Evolutionary conservation across 2,329 filamentous ascomycete genomes (phyloP).

Genomic region (Monilinia polystroma): DNA sequence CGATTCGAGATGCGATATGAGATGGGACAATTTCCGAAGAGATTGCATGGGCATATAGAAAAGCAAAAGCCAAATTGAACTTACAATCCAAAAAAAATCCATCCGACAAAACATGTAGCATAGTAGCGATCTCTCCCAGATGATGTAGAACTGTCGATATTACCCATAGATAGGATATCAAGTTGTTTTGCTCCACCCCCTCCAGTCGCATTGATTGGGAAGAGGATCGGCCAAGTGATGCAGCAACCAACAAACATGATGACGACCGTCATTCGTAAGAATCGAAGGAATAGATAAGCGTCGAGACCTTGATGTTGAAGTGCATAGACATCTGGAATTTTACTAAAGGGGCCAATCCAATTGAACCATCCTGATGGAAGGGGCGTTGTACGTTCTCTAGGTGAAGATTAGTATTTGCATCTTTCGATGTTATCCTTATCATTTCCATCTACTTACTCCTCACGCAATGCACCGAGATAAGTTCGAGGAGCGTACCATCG

Average conservation of each 20-base stretch:
- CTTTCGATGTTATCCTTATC: neutral
- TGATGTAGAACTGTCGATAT: slow-evolving; percentile 59
- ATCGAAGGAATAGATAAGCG: slow-evolving; percentile 86
- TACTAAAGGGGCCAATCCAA: slow-evolving; percentile 68
- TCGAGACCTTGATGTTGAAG: slow-evolving; percentile 91
- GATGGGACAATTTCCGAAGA: neutral
- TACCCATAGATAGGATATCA: slow-evolving; percentile 75
- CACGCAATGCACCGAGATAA: slow-evolving; percentile 52
- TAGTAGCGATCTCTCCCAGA: slow-evolving; percentile 63
- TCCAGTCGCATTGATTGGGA: slow-evolving; percentile 83
- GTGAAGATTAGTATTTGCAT: slow-evolving; percentile 25
- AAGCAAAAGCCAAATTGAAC: neutral
- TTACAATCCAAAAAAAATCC: slow-evolving; percentile 76
- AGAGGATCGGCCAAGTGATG: slow-evolving; percentile 84
- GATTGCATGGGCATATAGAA: too few species aligned
- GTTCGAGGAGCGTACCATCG: slow-evolving; percentile 56
- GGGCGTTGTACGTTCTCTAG: slow-evolving; percentile 56
- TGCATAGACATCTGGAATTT: slow-evolving; percentile 71
- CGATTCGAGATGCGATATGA: too few species aligned
- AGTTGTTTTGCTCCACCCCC: slow-evolving; percentile 64
- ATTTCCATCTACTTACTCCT: slow-evolving; percentile 37
- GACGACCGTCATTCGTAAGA: slow-evolving; percentile 73
- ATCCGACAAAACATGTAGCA: slow-evolving; percentile 72
- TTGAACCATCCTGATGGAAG: slow-evolving; percentile 62
- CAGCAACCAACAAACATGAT: slow-evolving; percentile 80